Evolutionary conservation across 805 yeast species (phyloP).

Genomic region (Candida ponderosae): DNA sequence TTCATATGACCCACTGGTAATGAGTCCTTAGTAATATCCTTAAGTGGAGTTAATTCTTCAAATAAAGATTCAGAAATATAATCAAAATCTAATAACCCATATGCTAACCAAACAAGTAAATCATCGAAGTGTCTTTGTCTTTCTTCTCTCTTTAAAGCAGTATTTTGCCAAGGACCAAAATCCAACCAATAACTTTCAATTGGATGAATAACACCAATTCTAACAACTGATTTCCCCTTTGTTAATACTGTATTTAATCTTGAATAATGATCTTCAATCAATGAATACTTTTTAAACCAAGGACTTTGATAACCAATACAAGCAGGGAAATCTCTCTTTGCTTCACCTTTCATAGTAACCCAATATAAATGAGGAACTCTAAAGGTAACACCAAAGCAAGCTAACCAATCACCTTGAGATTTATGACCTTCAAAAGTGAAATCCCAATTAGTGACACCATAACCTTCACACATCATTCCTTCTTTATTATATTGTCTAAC

Average conservation of each 20-base stretch:
- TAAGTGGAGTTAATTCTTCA: no score
- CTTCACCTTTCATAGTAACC: conserved; percentile 8
- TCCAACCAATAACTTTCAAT: no score
- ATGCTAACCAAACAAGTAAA: no score
- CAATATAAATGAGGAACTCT: conserved; percentile 7
- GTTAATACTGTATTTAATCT: conserved; percentile 4
- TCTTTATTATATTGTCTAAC: conserved; percentile 6
- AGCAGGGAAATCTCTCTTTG: conserved; percentile 9
- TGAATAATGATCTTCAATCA: conserved; percentile 6
- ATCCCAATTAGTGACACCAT: conserved; percentile 9
- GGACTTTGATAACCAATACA: conserved; percentile 7
- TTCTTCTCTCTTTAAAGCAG: no score
- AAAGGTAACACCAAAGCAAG: conserved; percentile 7
- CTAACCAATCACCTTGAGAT: conserved; percentile 9
- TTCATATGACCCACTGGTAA: no score
- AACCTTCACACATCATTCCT: conserved; percentile 7
- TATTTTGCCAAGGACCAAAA: no score
- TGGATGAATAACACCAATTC: no score
- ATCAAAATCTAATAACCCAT: no score
- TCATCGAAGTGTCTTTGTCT: no score
- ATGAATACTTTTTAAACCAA: conserved; percentile 5
- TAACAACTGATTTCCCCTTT: conserved; percentile 4
- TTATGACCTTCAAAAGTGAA: conserved; percentile 9
- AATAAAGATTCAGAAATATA: no score
- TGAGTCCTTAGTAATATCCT: no score